Evolutionary conservation across 805 yeast genomes (phyloP).

Genomic region (Peterozyma xylosa): DNA sequence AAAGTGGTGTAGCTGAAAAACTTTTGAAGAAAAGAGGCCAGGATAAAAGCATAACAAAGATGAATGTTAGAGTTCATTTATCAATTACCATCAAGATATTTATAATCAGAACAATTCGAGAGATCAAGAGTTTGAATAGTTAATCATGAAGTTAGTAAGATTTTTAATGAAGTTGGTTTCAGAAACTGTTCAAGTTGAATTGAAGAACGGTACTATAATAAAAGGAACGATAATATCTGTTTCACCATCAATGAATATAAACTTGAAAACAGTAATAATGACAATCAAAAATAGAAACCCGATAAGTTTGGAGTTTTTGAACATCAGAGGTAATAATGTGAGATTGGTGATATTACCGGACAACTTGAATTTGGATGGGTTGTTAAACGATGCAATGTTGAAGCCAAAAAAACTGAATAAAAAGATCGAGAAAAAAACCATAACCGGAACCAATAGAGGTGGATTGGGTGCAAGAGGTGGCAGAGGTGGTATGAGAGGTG

Average conservation of each 20-base stretch:
- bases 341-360: slow-evolving; percentile 83
- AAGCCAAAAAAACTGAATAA: slow-evolving; percentile 25
- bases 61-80: no score
- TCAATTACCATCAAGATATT: no score
- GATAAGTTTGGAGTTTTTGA: slow-evolving; percentile 64
- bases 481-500: slow-evolving; percentile 17
- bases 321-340: slow-evolving; percentile 83
- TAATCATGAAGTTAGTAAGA: slow-evolving; percentile 54
- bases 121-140: no score
- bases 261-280: slow-evolving; percentile 73
- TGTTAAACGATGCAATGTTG: slow-evolving; percentile 44
- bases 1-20: no score
- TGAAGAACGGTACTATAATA: slow-evolving; percentile 84
- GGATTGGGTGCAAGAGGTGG: slow-evolving; percentile 10
- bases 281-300: slow-evolving; percentile 67
- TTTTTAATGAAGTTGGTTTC: slow-evolving; percentile 80
- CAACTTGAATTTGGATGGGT: slow-evolving; percentile 62
- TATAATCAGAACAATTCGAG: no score
- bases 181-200: slow-evolving; percentile 84
- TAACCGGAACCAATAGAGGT: slow-evolving; percentile 9
- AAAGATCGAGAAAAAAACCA: slow-evolving; percentile 8
- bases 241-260: slow-evolving; percentile 86
- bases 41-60: no score
- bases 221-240: slow-evolving; percentile 82
- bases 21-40: no score